Evolutionary conservation across 495 filamentous ascomycete species (phyloP), one percentile per base, ranked within the genome.

Genomic region (Tirmania nivea): DNA sequence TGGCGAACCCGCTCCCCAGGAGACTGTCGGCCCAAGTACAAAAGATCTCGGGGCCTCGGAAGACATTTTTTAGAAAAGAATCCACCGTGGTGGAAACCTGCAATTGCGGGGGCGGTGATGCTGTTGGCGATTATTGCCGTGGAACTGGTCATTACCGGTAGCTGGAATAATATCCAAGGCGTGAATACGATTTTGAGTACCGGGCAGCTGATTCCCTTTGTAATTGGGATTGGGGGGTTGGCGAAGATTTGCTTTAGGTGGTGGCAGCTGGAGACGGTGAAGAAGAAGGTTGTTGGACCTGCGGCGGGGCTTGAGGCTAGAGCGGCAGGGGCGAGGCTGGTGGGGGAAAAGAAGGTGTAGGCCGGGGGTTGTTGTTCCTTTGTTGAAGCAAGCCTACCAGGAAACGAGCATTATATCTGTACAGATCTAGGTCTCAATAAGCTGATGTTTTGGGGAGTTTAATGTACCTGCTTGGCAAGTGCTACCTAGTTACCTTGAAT

Each of bases 151-250:
- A 63, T 63, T 36, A n/a, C n/a, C n/a, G n/a, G n/a, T n/a, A 1
- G 17, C 9, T 60, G 60, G 60, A 63, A 63, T 52, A 14, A 45
- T 10, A 50, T 62, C 2, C 20, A 35, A 17, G 56, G 42, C 11
- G 60, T 63, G 53, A 63, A 55, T 56, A 54, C 56, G 48, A 55
- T 60, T 5, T 52, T 62, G 16, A 60, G 56, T 17, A 62, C 60
- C 3, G 60, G 60, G 10, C 60, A 63, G 49, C 35, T 62, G 52
- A 62, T 63, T 20, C 60, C 60, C 11, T 25, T 63, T 4, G 60
- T 63, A 16, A 57, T 60, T 3, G 60, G 60, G 25, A 12, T 57
- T 20, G 60, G 60, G 1, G 60, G 59, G 9, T 59, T 63, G 51
- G 47, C 59, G 11, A 57, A 60, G 39, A 59, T 63, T n/a, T 31